Percentiles rank a stretch among this genome's conserved stretches.
Conservation (phyloP, 306 rosid species). For the Vigna trinervia region DNA sequence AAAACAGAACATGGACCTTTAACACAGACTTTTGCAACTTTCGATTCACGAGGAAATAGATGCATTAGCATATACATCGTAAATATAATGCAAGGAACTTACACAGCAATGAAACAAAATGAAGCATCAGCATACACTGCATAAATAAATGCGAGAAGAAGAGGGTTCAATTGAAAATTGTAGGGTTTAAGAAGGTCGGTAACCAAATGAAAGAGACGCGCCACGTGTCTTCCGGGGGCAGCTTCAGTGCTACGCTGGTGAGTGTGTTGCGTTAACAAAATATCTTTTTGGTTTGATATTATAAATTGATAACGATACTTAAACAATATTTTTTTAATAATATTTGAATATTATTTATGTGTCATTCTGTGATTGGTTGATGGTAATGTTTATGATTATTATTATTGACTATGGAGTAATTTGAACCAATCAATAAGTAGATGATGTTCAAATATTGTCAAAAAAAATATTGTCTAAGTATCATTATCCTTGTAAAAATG, state of each 20-base stretch:
- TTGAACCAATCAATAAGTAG: no score
- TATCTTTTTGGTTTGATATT: not conserved
- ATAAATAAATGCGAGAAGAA: not conserved
- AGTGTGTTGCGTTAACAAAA: not conserved
- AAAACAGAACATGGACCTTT: not conserved
- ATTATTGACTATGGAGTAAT: no score
- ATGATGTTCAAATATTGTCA: no score
- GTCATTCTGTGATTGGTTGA: no score
- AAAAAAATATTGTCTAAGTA: no score
- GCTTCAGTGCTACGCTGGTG: conserved; percentile 27
- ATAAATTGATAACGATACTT: no score
- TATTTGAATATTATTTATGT: no score
- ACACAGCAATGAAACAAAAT: not conserved
- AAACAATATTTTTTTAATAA: no score
- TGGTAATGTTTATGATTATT: no score
- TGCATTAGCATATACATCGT: not conserved
- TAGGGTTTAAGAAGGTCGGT: not conserved
- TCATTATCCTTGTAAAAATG: no score
- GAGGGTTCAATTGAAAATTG: not conserved
- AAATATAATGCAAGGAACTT: no score
- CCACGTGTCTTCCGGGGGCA: conserved; percentile 20
- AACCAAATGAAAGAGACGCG: not conserved
- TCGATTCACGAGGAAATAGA: not conserved
- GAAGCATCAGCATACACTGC: conserved; percentile 3
- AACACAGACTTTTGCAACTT: not conserved